Base-by-base conservation (phyloP, 139 green algal genomes). In the Astrephomene gubernaculifera region DNA sequence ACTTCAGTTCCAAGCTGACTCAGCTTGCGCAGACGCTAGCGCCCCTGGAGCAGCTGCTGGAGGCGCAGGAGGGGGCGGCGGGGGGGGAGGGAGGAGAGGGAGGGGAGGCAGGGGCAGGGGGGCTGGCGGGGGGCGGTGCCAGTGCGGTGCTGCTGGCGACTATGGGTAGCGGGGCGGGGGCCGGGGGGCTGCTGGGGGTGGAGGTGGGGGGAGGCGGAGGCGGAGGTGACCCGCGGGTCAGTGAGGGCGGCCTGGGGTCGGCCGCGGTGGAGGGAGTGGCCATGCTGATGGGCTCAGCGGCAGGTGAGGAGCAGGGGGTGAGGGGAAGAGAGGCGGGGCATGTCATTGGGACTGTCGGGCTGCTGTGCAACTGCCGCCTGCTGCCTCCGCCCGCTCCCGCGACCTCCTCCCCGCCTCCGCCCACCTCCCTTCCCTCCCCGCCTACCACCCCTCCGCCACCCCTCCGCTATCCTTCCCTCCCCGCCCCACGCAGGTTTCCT, bases 1-100 rank as follows among this genome's bases (percentile, higher is more conserved):
- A 92, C 79, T 91, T 82, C 61, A 44, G 60, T 45, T 41, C 45
- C 45, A 90, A 90, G 88, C 82, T 93, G n/a, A 33, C 41, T 2
- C 57, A 90, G 79, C 86, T 93, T 36, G 86, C 78, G n/a, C 57
- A 84, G 33, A 52, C 43, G 7, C 60, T 84, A 25, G 88, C 38
- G 29, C 86, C 53, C 53, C 71, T 39, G 71, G 81, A 81, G 75
- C 38, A 57, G 38, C 71, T 71, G 45, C 39, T 72, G 78, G 53
- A 83, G 76, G 39, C 38, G 31, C 38, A 82, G 41, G 53, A 67
- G 71, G 53, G 86, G 44, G 61, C 68, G 54, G 70, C 85, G 12
- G 70, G 9, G 64, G 65, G 4, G 27, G 38, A 5, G 33, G 38
- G n/a, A 75, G 39, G 8, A 49, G 75, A 9, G 27, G 44, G 63